These are phyloP conservation scores for Dendrobium officinale DNA, from an alignment of 106 monocot genomes.

Conservation along the genomic window DNA sequence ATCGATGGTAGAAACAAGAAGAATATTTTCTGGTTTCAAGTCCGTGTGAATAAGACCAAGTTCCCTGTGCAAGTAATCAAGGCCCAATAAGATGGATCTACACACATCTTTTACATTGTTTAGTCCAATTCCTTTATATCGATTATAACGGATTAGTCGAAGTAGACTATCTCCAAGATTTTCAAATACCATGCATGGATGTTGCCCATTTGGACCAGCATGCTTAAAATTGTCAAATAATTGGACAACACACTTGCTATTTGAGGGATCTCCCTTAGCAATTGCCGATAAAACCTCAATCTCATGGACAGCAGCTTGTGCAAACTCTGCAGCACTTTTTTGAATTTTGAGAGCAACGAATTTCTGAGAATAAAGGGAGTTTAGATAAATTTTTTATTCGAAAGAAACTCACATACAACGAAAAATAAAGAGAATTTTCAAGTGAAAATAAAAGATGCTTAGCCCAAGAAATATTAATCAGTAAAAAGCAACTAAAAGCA, in stretches of 20 bases:
- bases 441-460: not conserved
- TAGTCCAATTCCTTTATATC: conserved; percentile 69
- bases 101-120: conserved; percentile 62
- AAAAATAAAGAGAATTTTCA: not conserved
- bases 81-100: conserved; percentile 61
- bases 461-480: not conserved
- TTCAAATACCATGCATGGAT: conserved; percentile 70
- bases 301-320: conserved; percentile 79
- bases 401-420: not conserved
- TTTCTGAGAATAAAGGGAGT: conserved; percentile 32
- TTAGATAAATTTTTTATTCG: not conserved
- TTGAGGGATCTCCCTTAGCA: conserved; percentile 60
- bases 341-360: conserved; percentile 95
- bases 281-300: conserved; percentile 71
- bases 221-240: conserved; percentile 85
- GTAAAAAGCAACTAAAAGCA: not conserved
- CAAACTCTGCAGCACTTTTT: conserved; percentile 74
- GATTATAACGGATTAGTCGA: conserved; percentile 65
- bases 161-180: conserved; percentile 89
- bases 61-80: conserved; percentile 80
- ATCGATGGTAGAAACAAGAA: conserved; percentile 77
- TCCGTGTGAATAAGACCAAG: conserved; percentile 82
- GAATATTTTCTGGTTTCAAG: conserved; percentile 89
- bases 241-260: conserved; percentile 51
- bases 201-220: conserved; percentile 83